phyloP scores from a whole-genome alignment of 148 eudicot genomes.

The Rhododendron ovatum region DNA sequence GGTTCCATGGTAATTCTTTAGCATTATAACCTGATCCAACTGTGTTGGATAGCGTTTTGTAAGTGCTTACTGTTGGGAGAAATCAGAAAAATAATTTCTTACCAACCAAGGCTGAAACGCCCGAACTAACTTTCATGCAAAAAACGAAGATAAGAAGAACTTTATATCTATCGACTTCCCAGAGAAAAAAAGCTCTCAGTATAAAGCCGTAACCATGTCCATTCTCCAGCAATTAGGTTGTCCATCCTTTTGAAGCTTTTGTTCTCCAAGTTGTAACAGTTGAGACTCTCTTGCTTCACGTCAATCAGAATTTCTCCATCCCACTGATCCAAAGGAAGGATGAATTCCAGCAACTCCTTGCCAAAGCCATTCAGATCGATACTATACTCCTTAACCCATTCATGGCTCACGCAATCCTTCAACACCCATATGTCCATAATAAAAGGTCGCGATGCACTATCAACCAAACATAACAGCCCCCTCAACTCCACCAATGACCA shows the following conservation, averaged over 20 bases:
- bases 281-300: not conserved
- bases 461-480: constrained; percentile 16
- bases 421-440: constrained; percentile 20
- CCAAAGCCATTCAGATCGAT: constrained; percentile 17
- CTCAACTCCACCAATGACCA: constrained; percentile 19
- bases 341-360: not conserved
- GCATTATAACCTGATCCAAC: not conserved
- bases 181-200: constrained; percentile 22
- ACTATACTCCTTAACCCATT: constrained; percentile 17
- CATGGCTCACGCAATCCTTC: constrained; percentile 12
- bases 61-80: not conserved
- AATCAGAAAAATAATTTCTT: not conserved
- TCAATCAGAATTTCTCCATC: constrained; percentile 16
- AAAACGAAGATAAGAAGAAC: not conserved
- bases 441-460: constrained; percentile 4
- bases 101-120: not conserved
- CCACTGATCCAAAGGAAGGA: constrained; percentile 15
- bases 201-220: constrained; percentile 18
- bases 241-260: constrained; percentile 14
- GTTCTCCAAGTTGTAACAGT: constrained; percentile 15
- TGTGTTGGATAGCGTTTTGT: not conserved
- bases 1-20: not conserved
- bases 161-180: not conserved
- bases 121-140: not conserved
- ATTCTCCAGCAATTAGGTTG: constrained; percentile 6